phyloP scores from a whole-genome alignment of 768 basidiomycete species.

The Cubamyces lactineus region DNA sequence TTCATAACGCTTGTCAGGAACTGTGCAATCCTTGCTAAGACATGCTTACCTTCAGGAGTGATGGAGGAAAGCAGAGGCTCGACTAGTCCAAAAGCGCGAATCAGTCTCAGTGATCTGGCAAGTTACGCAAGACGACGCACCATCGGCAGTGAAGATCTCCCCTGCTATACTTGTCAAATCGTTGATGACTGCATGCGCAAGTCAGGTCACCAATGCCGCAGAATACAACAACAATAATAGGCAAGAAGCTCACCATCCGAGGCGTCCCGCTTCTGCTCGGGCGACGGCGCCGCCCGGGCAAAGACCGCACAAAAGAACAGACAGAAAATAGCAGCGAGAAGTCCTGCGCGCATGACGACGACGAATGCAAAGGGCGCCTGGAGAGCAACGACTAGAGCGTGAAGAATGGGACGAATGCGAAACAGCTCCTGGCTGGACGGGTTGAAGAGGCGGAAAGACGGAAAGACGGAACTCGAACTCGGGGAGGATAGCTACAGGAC shows the following conservation, averaged over 20 bases:
- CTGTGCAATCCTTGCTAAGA: too few relatives aligned
- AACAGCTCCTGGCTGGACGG: conserved; percentile 19
- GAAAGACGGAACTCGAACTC: too few relatives aligned
- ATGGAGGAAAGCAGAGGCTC: conserved; percentile 1
- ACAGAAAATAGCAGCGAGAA: conserved; percentile 6
- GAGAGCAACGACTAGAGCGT: too few relatives aligned
- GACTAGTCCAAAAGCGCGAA: neutral
- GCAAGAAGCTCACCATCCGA: neutral
- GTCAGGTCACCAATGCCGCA: too few relatives aligned
- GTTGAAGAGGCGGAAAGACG: neutral
- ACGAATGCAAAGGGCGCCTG: too few relatives aligned
- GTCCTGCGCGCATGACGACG: conserved; percentile 17
- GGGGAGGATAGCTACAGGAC: too few relatives aligned
- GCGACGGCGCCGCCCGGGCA: conserved; percentile 11
- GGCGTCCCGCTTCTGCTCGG: conserved; percentile 10
- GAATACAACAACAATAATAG: neutral
- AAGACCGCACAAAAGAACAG: conserved; percentile 5
- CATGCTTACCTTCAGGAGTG: conserved; percentile 5
- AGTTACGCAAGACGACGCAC: neutral
- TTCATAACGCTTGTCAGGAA: neutral
- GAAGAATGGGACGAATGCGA: neutral
- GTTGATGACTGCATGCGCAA: neutral
- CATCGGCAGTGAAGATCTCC: conserved; percentile 4
- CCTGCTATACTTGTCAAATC: conserved; percentile 3
- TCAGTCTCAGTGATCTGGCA: too few relatives aligned